Conservation (phyloP, 495 filamentous ascomycete genomes). For the Geoglossum glabrum region DNA sequence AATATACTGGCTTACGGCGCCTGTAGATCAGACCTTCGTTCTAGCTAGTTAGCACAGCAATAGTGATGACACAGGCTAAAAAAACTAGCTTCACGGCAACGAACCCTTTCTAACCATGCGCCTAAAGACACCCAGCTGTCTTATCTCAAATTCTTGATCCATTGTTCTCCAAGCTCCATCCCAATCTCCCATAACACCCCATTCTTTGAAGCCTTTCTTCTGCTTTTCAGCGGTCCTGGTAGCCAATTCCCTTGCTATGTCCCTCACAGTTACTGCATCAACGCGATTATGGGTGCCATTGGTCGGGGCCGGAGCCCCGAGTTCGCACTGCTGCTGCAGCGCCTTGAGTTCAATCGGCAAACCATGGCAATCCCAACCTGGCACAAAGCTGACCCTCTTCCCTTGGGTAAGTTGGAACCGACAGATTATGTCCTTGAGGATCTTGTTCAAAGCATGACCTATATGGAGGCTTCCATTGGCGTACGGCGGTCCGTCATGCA, state of each 20-base stretch:
- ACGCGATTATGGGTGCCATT: conserved; percentile 7
- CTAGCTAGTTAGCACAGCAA: conserved; percentile 3
- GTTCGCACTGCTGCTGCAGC: conserved; percentile 32
- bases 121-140: conserved; percentile 67
- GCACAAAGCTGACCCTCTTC: conserved; percentile 62
- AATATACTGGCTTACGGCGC: conserved; percentile 83
- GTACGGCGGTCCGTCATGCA: conserved; percentile 95
- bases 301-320: neutral
- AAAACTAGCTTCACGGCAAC: conserved; percentile 1
- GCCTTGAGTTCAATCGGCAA: conserved; percentile 95
- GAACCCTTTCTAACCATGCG: conserved; percentile 59
- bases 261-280: conserved; percentile 33
- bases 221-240: conserved; percentile 53
- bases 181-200: conserved; percentile 91
- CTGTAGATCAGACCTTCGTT: conserved; percentile 50
- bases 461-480: conserved; percentile 89
- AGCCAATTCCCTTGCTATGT: conserved; percentile 56
- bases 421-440: conserved; percentile 83
- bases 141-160: conserved; percentile 70
- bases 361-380: conserved; percentile 97
- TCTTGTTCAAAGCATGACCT: conserved; percentile 96
- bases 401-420: conserved; percentile 62
- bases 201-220: conserved; percentile 61
- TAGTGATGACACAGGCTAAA: neutral
- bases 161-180: conserved; percentile 79